These are phyloP conservation scores for Terana coerulea DNA, from an alignment of 768 basidiomycete genomes.

Conservation along the genomic window DNA sequence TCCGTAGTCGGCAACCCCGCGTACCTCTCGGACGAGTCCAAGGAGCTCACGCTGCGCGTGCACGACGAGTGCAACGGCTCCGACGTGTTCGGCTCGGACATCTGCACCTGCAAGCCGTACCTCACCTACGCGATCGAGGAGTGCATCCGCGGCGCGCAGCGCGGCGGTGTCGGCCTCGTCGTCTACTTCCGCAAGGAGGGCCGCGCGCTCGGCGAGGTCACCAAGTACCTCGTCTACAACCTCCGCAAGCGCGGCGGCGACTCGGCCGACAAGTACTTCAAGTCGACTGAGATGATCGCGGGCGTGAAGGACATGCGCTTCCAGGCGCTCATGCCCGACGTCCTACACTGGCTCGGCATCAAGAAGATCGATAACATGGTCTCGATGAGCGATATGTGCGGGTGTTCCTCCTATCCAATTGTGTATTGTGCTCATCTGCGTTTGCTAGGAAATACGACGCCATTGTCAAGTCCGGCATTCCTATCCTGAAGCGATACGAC, in stretches of 20 bases:
- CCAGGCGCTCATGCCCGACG: slow-evolving; percentile 93
- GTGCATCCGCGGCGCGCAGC: slow-evolving; percentile 77
- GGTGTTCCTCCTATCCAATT: slow-evolving; percentile 6
- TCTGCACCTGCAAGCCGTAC: slow-evolving; percentile 92
- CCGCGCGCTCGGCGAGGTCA: slow-evolving; percentile 89
- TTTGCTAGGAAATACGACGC: slow-evolving; percentile 84
- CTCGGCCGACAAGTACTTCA: slow-evolving; percentile 91
- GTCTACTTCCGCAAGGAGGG: slow-evolving; percentile 96
- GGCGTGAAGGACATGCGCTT: slow-evolving; percentile 97
- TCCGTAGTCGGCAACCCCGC: slow-evolving; percentile 76
- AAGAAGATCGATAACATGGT: slow-evolving; percentile 88
- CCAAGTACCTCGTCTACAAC: slow-evolving; percentile 93
- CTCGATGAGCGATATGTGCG: slow-evolving; percentile 83
- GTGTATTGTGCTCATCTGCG: neutral
- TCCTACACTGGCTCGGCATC: slow-evolving; percentile 93
- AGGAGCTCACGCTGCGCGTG: slow-evolving; percentile 82
- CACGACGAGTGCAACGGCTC: slow-evolving; percentile 98
- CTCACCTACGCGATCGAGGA: slow-evolving; percentile 91
- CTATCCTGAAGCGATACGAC: slow-evolving; percentile 79
- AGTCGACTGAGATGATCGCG: slow-evolving; percentile 87
- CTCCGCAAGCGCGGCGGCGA: slow-evolving; percentile 93
- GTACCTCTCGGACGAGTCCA: slow-evolving; percentile 67
- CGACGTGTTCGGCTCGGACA: slow-evolving; percentile 93
- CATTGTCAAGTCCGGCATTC: slow-evolving; percentile 85
- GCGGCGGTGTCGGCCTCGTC: slow-evolving; percentile 88